phyloP scores from a whole-genome alignment of 441 rosid species.

The Viola pubescens region DNA sequence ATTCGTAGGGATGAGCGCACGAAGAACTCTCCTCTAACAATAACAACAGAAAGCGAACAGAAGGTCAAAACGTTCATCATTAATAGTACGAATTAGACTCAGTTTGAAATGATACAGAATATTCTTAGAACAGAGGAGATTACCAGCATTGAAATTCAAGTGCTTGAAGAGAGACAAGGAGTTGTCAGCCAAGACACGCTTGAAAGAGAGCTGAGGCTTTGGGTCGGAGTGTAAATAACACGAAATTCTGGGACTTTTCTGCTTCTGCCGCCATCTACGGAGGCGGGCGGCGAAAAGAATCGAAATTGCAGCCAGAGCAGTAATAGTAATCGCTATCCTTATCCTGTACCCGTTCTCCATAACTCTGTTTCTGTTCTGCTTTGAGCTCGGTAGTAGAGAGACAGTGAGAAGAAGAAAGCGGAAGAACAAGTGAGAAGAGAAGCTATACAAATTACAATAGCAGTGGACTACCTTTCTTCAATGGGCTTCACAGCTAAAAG shows the following conservation, averaged over 20 bases:
- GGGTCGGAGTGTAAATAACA: conserved; percentile 59
- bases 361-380: too few relatives aligned
- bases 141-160: conserved; percentile 27
- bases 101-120: too few relatives aligned
- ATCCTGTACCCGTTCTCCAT: conserved; percentile 34
- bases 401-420: too few relatives aligned
- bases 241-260: conserved; percentile 20
- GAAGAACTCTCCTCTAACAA: conserved; percentile 33
- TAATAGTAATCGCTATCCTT: conserved; percentile 34
- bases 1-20: conserved; percentile 56
- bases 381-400: too few relatives aligned
- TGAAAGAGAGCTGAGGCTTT: conserved; percentile 67
- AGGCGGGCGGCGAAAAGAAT: conserved; percentile 30
- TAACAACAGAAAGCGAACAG: neutral
- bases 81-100: neutral
- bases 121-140: conserved; percentile 23
- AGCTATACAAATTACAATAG: too few relatives aligned
- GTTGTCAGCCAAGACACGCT: conserved; percentile 77
- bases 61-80: neutral
- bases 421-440: too few relatives aligned
- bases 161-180: conserved; percentile 72
- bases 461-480: too few relatives aligned
- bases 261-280: conserved; percentile 38
- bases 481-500: too few relatives aligned
- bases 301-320: conserved; percentile 24